Evolutionary conservation across 2,329 filamentous ascomycete genomes (phyloP).

Genomic region (Colletotrichum theobromicola): DNA sequence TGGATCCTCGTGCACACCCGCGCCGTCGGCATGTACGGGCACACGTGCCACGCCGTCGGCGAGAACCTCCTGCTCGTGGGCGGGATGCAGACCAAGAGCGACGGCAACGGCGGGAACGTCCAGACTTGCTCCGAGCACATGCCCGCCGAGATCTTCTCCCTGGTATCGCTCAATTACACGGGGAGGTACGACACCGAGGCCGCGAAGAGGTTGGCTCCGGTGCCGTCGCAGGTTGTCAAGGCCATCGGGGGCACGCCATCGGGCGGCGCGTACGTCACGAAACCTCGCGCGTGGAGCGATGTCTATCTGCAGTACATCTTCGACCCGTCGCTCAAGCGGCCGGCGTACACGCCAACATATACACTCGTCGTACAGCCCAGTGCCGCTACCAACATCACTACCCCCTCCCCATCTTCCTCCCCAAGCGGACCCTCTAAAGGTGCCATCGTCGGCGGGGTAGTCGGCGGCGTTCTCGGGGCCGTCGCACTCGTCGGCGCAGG

Average conservation of each 20-base stretch:
- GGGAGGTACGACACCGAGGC: slow-evolving; percentile 31
- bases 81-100: slow-evolving; percentile 21
- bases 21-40: slow-evolving; percentile 21
- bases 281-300: slow-evolving; percentile 25
- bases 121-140: slow-evolving; percentile 22
- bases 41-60: slow-evolving; percentile 21
- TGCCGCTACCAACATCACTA: not conserved
- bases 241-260: slow-evolving; percentile 44
- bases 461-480: not conserved
- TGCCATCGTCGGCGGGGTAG: not conserved
- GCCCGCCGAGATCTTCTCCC: slow-evolving; percentile 27
- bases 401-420: not conserved
- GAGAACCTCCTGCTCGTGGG: slow-evolving; percentile 22
- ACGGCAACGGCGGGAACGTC: slow-evolving; percentile 6
- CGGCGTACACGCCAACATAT: slow-evolving; percentile 26
- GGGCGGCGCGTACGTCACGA: slow-evolving; percentile 35
- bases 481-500: not conserved
- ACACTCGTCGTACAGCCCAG: slow-evolving; percentile 17
- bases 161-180: slow-evolving; percentile 27
- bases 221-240: slow-evolving; percentile 52
- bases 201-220: slow-evolving; percentile 35
- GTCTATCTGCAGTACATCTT: slow-evolving; percentile 29
- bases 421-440: not conserved
- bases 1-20: slow-evolving; percentile 23
- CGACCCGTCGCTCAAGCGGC: slow-evolving; percentile 23